Base-by-base conservation (phyloP, 129 eudicot genomes). In the Oenanthe sinensis region DNA sequence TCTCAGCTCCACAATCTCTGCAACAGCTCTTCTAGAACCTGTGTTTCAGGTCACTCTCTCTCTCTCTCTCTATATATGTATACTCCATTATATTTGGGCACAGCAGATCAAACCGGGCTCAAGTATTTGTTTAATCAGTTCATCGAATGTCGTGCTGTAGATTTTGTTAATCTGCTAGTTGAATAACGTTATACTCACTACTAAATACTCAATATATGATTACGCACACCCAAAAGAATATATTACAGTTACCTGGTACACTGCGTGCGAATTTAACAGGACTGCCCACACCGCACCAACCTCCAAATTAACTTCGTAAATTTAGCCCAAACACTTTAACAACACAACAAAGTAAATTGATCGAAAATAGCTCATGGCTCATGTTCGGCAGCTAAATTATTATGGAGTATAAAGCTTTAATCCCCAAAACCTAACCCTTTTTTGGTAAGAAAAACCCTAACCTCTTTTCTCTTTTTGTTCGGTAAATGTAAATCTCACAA, bases 1-100 rank as follows among this genome's bases (percentile, higher is more conserved):
- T 71, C 84, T 76, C 92, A 89, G 74, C 92, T 89, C 75, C 80
- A 40, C 17, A 78, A 74, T 84, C 88, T 89, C 52, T 89, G 92
- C 86, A 85, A 78, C 37, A 84, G 79, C 83, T 39, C 82, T 79
- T 80, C 87, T 48, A 33, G 79, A 81, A 76, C 80, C 82, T 81
- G 73, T 74, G 46, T 75, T 73, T 71, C 85, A 79, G 89, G 89
- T 85, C 43, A 62, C 39, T 63, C 62, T 77, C 82, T 42, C 67
- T 67, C 83, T 17, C 71, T 62, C 44, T 63, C 30, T 52, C 24
- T 47, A 17, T 37, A 2, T 37, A 3, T 15, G 37, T 63, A 47
- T 24, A 45, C 2, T n/a, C n/a, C n/a, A n/a, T 10, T 43, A 5
- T 26, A 45, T 5, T 50, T 19, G 60, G 28, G 30, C 58, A 16